Conservation (phyloP, 225 moss, liverwort and hornwort species). For the Lunularia cruciata region DNA sequence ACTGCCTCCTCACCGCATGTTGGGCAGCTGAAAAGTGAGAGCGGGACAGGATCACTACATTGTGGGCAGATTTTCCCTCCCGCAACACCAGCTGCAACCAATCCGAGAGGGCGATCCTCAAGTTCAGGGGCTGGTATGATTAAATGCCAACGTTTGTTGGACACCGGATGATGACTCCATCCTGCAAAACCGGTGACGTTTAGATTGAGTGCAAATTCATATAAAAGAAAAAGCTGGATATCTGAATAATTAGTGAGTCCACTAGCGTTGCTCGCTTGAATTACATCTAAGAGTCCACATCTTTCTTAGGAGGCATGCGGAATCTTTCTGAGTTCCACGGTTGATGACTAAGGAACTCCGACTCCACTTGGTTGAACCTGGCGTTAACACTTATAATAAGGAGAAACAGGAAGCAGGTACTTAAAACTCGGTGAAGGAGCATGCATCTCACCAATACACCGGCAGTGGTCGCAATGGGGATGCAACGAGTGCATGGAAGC, state of each 20-base stretch:
- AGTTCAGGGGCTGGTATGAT: conserved; percentile 90
- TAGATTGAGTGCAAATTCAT: too few relatives aligned
- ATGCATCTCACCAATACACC: conserved; percentile 47
- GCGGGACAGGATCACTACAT: conserved; percentile 80
- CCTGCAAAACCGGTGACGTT: too few relatives aligned
- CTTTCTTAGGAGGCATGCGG: too few relatives aligned
- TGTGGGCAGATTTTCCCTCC: conserved; percentile 85
- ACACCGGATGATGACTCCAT: conserved; percentile 99
- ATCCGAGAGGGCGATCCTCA: conserved; percentile 72
- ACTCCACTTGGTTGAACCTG: too few relatives aligned
- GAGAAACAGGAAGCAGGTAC: too few relatives aligned
- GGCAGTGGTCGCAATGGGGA: conserved; percentile 61
- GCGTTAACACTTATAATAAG: too few relatives aligned
- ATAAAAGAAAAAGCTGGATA: too few relatives aligned
- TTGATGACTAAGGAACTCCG: too few relatives aligned
- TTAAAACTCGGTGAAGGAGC: neutral
- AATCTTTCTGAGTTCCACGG: too few relatives aligned
- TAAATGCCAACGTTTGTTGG: conserved; percentile 95
- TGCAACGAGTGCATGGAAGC: conserved; percentile 46
- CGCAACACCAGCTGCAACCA: conserved; percentile 45
- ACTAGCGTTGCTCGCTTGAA: too few relatives aligned
- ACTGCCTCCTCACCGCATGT: conserved; percentile 92
- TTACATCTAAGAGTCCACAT: too few relatives aligned
- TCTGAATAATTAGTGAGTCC: too few relatives aligned
- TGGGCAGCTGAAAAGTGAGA: conserved; percentile 74